These are phyloP conservation scores for Pelargonium cotyledonis DNA, from an alignment of 441 rosid species.

Conservation along the genomic window DNA sequence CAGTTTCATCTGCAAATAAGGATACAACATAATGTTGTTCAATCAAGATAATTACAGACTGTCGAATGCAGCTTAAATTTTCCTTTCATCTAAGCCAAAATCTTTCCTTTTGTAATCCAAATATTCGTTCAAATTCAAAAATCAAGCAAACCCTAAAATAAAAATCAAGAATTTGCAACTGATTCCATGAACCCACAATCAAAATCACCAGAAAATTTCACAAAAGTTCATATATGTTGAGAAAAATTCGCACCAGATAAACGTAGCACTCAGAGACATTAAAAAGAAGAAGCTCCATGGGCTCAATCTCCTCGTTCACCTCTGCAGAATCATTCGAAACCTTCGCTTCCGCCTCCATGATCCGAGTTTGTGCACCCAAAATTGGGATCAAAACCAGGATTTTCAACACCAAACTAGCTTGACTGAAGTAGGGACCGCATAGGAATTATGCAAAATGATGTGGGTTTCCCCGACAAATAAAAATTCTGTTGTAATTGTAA, in stretches of 20 bases:
- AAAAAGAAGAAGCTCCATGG: neutral
- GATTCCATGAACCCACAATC: neutral
- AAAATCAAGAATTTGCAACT: neutral
- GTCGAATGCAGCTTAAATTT: too few species aligned
- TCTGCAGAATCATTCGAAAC: neutral
- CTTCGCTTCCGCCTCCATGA: neutral
- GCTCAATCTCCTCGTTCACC: neutral
- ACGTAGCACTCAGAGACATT: neutral
- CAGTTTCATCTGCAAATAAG: too few species aligned
- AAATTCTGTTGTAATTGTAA: too few species aligned
- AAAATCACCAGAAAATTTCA: neutral
- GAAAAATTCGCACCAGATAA: neutral
- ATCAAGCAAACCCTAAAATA: neutral
- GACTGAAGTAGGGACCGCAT: neutral
- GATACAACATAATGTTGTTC: too few species aligned
- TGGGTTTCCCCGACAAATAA: neutral
- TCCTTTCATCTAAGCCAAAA: too few species aligned
- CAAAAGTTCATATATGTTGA: neutral
- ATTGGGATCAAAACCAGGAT: neutral
- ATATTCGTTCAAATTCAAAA: neutral
- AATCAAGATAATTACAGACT: neutral
- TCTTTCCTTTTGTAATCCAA: neutral
- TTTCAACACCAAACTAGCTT: neutral
- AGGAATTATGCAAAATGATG: neutral
- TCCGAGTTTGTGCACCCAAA: neutral